A percentile compares a stretch with the other conserved stretches of the same genome.
phyloP scores from a whole-genome alignment of 768 basidiomycete genomes.

The Hemileccinum rubropunctum region DNA sequence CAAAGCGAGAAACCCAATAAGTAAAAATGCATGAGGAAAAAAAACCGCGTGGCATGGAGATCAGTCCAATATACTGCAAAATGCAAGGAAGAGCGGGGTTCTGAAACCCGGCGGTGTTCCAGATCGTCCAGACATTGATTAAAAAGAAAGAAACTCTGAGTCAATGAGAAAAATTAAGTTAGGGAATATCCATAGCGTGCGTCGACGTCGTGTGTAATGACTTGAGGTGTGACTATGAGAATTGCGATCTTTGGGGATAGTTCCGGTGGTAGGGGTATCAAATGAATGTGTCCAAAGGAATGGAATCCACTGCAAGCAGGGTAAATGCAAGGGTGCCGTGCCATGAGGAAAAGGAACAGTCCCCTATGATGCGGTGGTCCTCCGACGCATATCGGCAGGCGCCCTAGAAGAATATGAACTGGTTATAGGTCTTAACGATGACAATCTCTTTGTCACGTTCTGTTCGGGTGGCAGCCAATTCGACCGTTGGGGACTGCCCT shows the following conservation, averaged over 20 bases:
- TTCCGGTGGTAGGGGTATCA: conserved; percentile 27
- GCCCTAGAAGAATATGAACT: conserved; percentile 10
- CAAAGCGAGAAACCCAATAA: conserved; percentile 5
- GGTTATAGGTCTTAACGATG: conserved; percentile 18
- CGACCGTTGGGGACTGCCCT: conserved; percentile 19
- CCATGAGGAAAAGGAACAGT: not conserved
- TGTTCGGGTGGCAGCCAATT: conserved; percentile 24
- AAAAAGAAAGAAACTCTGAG: conserved; percentile 3
- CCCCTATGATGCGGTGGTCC: conserved; percentile 21
- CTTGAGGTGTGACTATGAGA: conserved; percentile 17
- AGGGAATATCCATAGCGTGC: conserved; percentile 23
- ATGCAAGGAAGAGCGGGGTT: conserved; percentile 7
- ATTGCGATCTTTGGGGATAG: conserved; percentile 10
- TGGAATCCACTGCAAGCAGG: conserved; percentile 10
- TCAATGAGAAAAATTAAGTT: conserved; percentile 17
- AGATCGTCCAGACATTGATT: conserved; percentile 17
- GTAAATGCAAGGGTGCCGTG: conserved; percentile 8
- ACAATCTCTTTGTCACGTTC: conserved; percentile 7
- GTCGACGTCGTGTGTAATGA: conserved; percentile 10
- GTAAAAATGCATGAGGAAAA: conserved; percentile 10
- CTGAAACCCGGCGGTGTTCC: conserved; percentile 12
- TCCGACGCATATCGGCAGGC: conserved; percentile 15
- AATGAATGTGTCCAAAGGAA: conserved; percentile 24
- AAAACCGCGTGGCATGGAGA: conserved; percentile 10
- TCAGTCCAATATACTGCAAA: conserved; percentile 17